phyloP scores from a whole-genome alignment of 805 yeast genomes.

The Candida orba region DNA sequence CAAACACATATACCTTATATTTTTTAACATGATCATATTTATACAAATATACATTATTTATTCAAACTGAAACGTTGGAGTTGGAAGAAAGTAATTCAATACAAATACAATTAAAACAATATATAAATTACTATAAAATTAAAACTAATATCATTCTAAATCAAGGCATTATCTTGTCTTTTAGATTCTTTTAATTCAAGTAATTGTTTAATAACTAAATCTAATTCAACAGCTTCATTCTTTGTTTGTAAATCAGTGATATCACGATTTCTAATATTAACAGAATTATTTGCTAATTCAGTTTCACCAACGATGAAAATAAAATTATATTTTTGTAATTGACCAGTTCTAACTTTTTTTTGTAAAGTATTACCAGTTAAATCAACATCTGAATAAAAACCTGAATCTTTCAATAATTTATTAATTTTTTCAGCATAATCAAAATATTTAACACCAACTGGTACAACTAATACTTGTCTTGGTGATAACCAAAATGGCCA shows the following conservation, averaged over 20 bases:
- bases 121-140: neutral
- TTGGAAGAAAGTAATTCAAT: too few species aligned
- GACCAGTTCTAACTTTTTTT: constrained; percentile 97
- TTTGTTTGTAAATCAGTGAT: constrained; percentile 88
- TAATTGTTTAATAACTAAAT: constrained; percentile 65
- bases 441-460: constrained; percentile 90
- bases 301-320: constrained; percentile 96
- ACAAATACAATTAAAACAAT: too few species aligned
- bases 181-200: constrained; percentile 59
- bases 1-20: too few species aligned
- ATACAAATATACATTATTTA: neutral
- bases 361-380: constrained; percentile 92
- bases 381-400: constrained; percentile 90
- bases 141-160: constrained; percentile 5
- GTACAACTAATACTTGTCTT: constrained; percentile 92
- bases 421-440: constrained; percentile 85
- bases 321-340: constrained; percentile 88
- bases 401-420: constrained; percentile 58
- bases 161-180: constrained; percentile 57
- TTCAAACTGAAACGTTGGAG: too few species aligned
- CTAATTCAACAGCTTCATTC: constrained; percentile 73
- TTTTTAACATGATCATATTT: too few species aligned
- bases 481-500: constrained; percentile 99
- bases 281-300: constrained; percentile 72
- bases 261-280: constrained; percentile 95